These are phyloP conservation scores for Nelumbo lutea DNA, from an alignment of 164 flowering plant genomes.

Conservation along the genomic window DNA sequence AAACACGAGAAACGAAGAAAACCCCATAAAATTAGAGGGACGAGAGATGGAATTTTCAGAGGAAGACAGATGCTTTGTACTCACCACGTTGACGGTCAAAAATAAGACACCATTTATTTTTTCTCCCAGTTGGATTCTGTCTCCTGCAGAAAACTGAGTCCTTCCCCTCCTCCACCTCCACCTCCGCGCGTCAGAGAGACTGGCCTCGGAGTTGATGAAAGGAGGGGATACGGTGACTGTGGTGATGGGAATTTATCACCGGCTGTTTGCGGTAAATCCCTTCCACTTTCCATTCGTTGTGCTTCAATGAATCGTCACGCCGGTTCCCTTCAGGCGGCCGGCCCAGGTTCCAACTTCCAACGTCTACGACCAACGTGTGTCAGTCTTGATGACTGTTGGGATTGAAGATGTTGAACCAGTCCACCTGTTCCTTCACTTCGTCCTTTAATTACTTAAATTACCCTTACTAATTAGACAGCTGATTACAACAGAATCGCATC, in stretches of 20 bases:
- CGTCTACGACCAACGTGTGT: neutral
- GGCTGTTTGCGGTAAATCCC: conserved; percentile 5
- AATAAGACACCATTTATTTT: neutral
- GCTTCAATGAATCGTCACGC: conserved; percentile 13
- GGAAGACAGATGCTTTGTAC: neutral
- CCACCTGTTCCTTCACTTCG: too few relatives aligned
- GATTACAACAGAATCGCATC: too few relatives aligned
- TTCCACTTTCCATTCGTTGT: too few relatives aligned
- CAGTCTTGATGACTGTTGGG: neutral
- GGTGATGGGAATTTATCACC: conserved; percentile 7
- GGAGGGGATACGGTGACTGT: neutral
- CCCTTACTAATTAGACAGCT: too few relatives aligned
- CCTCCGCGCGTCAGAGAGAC: too few relatives aligned
- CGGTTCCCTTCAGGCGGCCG: conserved; percentile 25
- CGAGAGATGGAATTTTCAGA: neutral
- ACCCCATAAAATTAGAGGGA: neutral
- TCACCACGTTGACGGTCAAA: neutral
- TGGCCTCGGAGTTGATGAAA: neutral
- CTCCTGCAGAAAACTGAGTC: too few relatives aligned
- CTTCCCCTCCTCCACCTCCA: too few relatives aligned
- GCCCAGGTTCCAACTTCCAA: neutral
- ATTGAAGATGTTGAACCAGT: too few relatives aligned
- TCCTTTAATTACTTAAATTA: too few relatives aligned
- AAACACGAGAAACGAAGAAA: neutral
- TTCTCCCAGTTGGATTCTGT: neutral